A percentile compares a stretch with the other conserved stretches of the same genome.
Evolutionary conservation across 306 rosid species (phyloP).

Genomic region (Spatholobus suberectus): DNA sequence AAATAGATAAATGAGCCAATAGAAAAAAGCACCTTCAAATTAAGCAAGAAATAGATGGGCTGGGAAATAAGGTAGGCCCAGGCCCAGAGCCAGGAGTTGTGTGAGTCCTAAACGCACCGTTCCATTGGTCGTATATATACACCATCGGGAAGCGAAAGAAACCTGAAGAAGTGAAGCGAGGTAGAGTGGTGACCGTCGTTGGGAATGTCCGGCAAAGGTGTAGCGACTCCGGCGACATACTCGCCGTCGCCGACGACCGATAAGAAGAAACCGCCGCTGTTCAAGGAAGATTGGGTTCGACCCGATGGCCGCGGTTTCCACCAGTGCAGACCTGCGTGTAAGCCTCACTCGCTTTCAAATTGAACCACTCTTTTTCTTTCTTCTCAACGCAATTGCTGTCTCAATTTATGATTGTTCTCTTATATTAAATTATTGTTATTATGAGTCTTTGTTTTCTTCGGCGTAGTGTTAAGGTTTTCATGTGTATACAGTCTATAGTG

Average conservation of each 20-base stretch:
- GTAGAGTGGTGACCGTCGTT: conserved; percentile 13
- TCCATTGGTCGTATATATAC: neutral
- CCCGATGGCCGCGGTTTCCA: conserved; percentile 87
- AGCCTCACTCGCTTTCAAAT: conserved; percentile 3
- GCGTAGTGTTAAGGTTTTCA: neutral
- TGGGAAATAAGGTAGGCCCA: neutral
- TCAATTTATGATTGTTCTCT: neutral
- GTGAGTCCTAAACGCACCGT: neutral
- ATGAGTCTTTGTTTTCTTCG: neutral
- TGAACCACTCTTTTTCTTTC: neutral
- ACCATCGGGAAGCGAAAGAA: neutral
- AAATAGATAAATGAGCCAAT: no score
- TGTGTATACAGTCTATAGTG: neutral
- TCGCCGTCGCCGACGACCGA: conserved; percentile 67
- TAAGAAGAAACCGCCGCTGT: conserved; percentile 49
- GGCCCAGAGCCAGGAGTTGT: neutral
- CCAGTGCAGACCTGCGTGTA: conserved; percentile 96
- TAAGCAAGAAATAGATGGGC: neutral
- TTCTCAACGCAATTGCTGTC: neutral
- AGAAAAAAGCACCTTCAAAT: no score
- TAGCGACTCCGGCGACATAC: conserved; percentile 68
- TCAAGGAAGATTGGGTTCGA: conserved; percentile 73
- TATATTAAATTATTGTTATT: neutral
- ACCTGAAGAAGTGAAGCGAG: neutral
- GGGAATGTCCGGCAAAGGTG: conserved; percentile 72